Evolutionary conservation across 2,329 filamentous ascomycete species (phyloP), one percentile per base, ranked within the genome.

Genomic region (Monosporascus sp.): DNA sequence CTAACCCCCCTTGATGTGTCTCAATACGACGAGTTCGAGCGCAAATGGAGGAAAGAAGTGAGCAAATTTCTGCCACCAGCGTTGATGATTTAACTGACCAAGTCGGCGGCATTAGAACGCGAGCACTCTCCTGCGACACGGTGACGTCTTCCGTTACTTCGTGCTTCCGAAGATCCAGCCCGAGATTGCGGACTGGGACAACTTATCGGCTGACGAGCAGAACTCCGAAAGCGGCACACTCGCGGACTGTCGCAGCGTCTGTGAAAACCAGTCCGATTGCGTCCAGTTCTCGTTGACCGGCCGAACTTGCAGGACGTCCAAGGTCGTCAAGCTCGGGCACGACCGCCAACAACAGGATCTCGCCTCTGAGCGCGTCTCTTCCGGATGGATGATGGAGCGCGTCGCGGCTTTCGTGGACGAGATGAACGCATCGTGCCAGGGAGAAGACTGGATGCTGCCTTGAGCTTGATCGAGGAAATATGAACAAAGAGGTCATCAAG

Each of bases 21-120:
- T 45, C 63, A 67, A 3, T 67, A 80, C 39, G 74, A 70, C 64
- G 67, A 69, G 7, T 76, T 79, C 35, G 75, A 80, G 58, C 70
- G 70, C 48, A 66, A 56, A 24, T 69, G 66, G 66, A 65, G 64
- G 37, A 47, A 52, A 49, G 49, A 60, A 44, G 66, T 69, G 47
- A 65, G 63, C 60, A 31, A 14, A 20, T n/a, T 22, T 24, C 20
- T 37, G 6, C 49, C 37, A 52, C 56, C 39, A 56, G 20, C 8
- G 14, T 17, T 49, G 17, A 39, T 43, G 50, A 22, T 20, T 24
- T 15, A 22, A 39, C 39, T 7, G 38, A 49, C 8, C 14, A 37
- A 38, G 17, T n/a, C 7, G 20, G 38, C 17, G 4, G 3, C 14
- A 17, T 27, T 18, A 66, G 64, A 63, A 67, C 45, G 45, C 55